Conservation (phyloP, 2,329 filamentous ascomycete genomes). For the Fusarium drepaniforme region DNA sequence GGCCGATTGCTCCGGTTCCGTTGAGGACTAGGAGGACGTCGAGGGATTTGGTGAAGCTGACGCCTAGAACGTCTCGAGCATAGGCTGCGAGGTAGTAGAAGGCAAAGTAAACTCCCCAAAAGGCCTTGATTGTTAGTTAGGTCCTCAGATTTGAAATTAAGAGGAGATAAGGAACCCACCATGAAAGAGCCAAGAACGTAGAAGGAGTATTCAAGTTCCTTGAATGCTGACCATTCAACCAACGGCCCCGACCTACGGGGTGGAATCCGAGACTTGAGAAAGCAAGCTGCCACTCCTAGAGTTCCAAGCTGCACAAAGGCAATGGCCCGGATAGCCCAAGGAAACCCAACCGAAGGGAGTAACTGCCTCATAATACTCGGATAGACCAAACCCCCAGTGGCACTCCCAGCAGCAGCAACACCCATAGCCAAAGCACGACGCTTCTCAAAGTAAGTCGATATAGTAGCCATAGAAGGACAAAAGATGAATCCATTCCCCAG, state of each 20-base stretch:
- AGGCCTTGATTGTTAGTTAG: background rate
- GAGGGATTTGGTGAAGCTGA: background rate
- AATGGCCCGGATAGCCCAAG: conserved; percentile 11
- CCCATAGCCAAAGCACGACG: conserved; percentile 9
- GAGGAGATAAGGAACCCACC: no score
- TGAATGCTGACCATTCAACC: conserved; percentile 17
- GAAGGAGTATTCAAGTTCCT: conserved; percentile 9
- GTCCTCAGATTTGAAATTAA: no score
- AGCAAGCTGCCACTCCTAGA: background rate
- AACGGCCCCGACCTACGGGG: background rate
- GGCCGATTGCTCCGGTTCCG: conserved; percentile 6
- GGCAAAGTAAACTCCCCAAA: conserved; percentile 13
- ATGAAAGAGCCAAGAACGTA: conserved; percentile 11
- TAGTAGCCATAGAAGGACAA: conserved; percentile 3
- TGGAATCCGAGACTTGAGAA: conserved; percentile 4
- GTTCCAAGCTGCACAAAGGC: conserved; percentile 15
- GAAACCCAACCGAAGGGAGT: conserved; percentile 10
- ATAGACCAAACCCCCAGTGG: conserved; percentile 8
- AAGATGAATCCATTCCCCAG: conserved; percentile 19
- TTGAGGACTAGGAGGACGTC: conserved; percentile 10
- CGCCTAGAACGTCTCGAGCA: background rate
- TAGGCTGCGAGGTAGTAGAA: conserved; percentile 15
- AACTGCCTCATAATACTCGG: conserved; percentile 12
- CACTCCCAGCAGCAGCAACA: conserved; percentile 5
- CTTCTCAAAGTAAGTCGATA: conserved; percentile 19